Percentiles rank a stretch among this genome's conserved stretches.
These are phyloP conservation scores for Diaporthe nobilis DNA, from an alignment of 2,329 filamentous ascomycete species.

Conservation along the genomic window DNA sequence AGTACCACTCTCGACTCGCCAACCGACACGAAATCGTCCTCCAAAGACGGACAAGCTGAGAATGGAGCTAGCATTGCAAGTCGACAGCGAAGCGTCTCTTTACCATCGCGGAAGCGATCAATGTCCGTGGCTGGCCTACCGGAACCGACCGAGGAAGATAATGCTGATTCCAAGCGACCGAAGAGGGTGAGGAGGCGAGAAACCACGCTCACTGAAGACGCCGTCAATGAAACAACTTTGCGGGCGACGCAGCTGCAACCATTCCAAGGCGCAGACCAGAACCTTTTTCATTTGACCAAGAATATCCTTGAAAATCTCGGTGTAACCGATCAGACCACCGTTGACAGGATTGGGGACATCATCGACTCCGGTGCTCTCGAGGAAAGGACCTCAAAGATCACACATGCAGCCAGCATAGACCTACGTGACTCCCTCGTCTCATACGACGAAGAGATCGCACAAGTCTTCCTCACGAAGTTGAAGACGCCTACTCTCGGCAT, in stretches of 20 bases:
- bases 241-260: constrained; percentile 69
- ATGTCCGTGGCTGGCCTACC: constrained; percentile 73
- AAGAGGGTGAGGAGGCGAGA: constrained; percentile 76
- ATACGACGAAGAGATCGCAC: constrained; percentile 68
- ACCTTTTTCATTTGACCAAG: constrained; percentile 69
- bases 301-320: constrained; percentile 69
- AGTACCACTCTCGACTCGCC: constrained; percentile 31
- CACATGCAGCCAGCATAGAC: constrained; percentile 62
- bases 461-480: constrained; percentile 67
- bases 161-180: constrained; percentile 71
- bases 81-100: constrained; percentile 54
- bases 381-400: constrained; percentile 64
- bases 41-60: constrained; percentile 33
- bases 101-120: constrained; percentile 70
- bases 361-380: constrained; percentile 67
- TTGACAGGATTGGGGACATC: constrained; percentile 63
- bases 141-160: constrained; percentile 70
- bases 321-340: constrained; percentile 63
- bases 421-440: constrained; percentile 63
- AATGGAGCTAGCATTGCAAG: constrained; percentile 37
- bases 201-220: constrained; percentile 65
- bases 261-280: constrained; percentile 69
- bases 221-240: constrained; percentile 65
- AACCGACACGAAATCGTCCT: background rate
- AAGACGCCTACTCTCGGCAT: constrained; percentile 67